phyloP scores from a whole-genome alignment of 805 yeast species.

The Debaryomyces tyrocola region DNA sequence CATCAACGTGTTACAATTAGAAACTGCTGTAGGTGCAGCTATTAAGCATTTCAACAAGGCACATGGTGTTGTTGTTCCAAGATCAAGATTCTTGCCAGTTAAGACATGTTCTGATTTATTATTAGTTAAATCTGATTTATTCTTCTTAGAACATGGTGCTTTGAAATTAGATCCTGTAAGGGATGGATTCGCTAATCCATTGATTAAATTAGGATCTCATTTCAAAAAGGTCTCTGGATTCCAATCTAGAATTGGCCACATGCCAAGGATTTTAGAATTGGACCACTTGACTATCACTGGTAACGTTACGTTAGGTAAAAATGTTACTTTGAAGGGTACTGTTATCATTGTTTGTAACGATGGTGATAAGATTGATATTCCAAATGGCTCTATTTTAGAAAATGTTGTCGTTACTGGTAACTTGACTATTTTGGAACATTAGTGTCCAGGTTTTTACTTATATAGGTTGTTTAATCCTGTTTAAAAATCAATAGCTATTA shows the following conservation, averaged over 20 bases:
- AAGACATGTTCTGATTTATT: constrained; percentile 95
- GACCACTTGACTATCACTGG: constrained; percentile 98
- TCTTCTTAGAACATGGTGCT: constrained; percentile 88
- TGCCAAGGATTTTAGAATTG: constrained; percentile 93
- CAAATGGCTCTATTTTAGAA: constrained; percentile 92
- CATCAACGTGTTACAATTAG: constrained; percentile 86
- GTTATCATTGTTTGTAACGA: constrained; percentile 97
- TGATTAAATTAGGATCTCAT: constrained; percentile 93
- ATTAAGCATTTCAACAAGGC: constrained; percentile 93
- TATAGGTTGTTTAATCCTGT: neutral
- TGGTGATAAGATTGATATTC: constrained; percentile 95
- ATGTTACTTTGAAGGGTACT: constrained; percentile 91
- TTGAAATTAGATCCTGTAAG: constrained; percentile 79
- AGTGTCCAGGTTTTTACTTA: constrained; percentile 5
- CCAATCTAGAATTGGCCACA: constrained; percentile 86
- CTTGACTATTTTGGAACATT: constrained; percentile 91
- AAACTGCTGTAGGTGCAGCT: constrained; percentile 99
- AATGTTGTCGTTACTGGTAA: constrained; percentile 97
- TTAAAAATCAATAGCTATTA: too few species aligned
- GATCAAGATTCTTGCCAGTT: constrained; percentile 96
- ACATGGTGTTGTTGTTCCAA: constrained; percentile 97
- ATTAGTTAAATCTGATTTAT: constrained; percentile 92
- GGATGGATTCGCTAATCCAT: constrained; percentile 88
- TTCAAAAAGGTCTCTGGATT: constrained; percentile 94
- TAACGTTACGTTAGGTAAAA: constrained; percentile 87